Base-by-base conservation (phyloP, 495 filamentous ascomycete species). In the Xylaria sp. region DNA sequence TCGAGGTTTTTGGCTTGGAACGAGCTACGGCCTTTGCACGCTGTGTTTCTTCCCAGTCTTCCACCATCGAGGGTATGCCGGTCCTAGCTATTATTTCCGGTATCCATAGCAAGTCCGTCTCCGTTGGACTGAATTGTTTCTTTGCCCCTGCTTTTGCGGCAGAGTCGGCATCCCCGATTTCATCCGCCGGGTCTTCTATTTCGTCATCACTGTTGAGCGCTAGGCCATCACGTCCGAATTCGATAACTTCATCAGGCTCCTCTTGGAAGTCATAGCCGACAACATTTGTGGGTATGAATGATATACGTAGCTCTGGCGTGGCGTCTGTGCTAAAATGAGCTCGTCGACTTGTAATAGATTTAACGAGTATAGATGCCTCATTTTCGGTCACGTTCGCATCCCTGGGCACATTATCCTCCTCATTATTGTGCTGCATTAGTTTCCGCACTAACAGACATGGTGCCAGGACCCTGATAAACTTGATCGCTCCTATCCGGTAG, bases 391-490 rank as follows among this genome's bases (percentile, higher is more conserved):
- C 80, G 19, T 88, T 72, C 48, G 82, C 74, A 44, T 86, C 84
- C 41, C 55, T 44, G 2, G 69, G 31, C 24, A 14, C 19, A 19
- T 43, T 35, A 0, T 80, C 74, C 33, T 78, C 75, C 6, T 76
- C 61, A 2, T 40, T 53, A 29, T 76, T 77, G n/a, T 77, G 80
- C 21, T 77, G 59, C 15, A 89, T 84, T 33, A 97, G 83, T 70
- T 87, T 86, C 58, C 90, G 87, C 0, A 90, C 86, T 53, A 98
- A 79, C 8, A 97, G 80, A 41, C 92, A 91, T 21, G 94, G 93
- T 0, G 94, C 93, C 33, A 99, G 80, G 46, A 91, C 90, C 35
- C 90, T 87, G 55, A 97, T 92, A 65, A 97, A 91, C 73, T 97
- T 97, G 69, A 90, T 88, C 4, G 95, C 94, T 0, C 95, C 97